A percentile compares a stretch with the other conserved stretches of the same genome.
These are phyloP conservation scores for Neurospora sp. DNA, from an alignment of 495 filamentous ascomycete genomes.

Conservation along the genomic window DNA sequence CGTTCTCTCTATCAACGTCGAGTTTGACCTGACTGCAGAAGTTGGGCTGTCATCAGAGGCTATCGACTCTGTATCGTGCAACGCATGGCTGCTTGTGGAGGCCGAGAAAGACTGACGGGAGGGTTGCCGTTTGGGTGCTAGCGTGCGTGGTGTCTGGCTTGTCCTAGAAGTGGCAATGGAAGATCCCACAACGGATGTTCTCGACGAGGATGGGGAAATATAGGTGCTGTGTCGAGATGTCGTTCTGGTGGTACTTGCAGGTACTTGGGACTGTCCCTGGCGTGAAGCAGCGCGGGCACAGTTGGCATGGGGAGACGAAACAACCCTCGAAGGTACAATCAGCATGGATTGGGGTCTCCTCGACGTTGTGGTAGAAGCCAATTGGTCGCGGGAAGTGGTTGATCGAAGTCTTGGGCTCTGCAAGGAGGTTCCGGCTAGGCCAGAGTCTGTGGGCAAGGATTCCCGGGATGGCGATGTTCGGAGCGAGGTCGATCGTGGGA, in stretches of 20 bases:
- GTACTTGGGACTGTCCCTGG: not conserved
- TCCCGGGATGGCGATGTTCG: constrained; percentile 22
- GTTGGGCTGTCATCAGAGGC: not conserved
- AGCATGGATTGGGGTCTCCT: constrained; percentile 3
- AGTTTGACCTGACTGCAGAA: not conserved
- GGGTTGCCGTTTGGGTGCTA: not conserved
- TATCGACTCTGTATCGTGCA: not conserved
- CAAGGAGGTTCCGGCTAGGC: constrained; percentile 2
- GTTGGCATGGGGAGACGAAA: constrained; percentile 14
- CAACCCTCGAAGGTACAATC: constrained; percentile 7
- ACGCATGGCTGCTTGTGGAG: not conserved
- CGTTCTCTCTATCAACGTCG: constrained; percentile 26
- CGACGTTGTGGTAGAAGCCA: constrained; percentile 14
- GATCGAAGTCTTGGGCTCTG: constrained; percentile 33
- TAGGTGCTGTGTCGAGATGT: not conserved
- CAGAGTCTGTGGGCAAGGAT: constrained; percentile 6
- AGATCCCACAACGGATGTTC: not conserved
- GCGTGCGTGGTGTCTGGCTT: not conserved
- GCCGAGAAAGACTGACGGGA: not conserved
- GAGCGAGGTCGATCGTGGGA: constrained; percentile 18
- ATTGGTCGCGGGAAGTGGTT: constrained; percentile 31
- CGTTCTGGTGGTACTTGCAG: not conserved
- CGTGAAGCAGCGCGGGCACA: not conserved
- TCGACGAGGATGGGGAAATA: not conserved
- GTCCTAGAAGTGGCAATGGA: not conserved